Base-by-base conservation (phyloP, 768 basidiomycete genomes). In the Amanita rubescens region DNA sequence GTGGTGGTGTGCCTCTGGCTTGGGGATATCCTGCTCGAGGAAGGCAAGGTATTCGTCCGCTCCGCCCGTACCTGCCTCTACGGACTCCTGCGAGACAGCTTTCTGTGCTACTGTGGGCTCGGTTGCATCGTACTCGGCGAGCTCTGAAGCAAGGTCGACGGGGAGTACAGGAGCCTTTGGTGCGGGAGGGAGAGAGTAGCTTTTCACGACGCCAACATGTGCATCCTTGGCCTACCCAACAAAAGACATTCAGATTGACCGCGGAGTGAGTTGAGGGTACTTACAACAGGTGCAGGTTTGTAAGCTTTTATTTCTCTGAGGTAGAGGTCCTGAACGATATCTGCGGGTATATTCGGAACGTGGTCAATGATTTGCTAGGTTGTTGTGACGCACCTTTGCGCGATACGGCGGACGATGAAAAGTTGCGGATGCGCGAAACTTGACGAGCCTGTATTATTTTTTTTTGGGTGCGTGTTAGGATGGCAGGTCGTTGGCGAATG, bases 251-350 rank as follows among this genome's bases (percentile, higher is more conserved):
- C 35, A 50, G 37, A 27, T 30, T 38, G 14, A 22, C 9, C 19
- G 10, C 11, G 17, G 20, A 4, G 12, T 37, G 5, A 37, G 24
- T 10, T 52, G 37, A 56, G 42, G 32, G 20, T n/a, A 78, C 90
- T 68, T 62, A 94, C 93, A 43, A 66, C 68, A 5, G 81, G 72
- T 33, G 82, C 73, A 37, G 90, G 77, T 76, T 91, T 95, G 82
- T 94, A 98, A 4, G 80, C 69, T 72, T 89, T 94, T 63, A 98
- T 78, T 74, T 95, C 88, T 64, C 78, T 84, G 60, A 98, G 62
- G 72, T 97, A 98, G 53, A 96, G 68, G 58, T 96, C 93, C 79
- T 94, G 90, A 50, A 97, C 78, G 65, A 94, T 76, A 76, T 96
- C 94, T 96, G 66, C 71, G 67, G 72, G 68, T 62, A 60, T 62